Evolutionary conservation across 2,329 filamentous ascomycete genomes (phyloP).

Genomic region (Byssochlamys sp.): DNA sequence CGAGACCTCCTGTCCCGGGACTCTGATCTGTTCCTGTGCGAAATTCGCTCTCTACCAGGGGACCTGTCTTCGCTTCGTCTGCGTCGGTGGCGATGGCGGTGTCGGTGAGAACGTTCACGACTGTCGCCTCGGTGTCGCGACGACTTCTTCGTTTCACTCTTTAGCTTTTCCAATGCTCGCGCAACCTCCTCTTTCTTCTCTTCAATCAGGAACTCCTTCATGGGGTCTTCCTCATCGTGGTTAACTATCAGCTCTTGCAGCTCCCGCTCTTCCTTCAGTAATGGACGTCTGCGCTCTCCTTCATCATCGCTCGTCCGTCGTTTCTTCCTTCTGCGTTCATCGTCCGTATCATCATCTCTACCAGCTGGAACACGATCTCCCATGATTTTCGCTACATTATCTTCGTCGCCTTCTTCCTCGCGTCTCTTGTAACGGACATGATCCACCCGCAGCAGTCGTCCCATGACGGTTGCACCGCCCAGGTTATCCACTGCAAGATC

Average conservation of each 20-base stretch:
- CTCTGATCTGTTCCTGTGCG: conserved; percentile 18
- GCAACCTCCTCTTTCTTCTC: conserved; percentile 86
- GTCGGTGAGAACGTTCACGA: conserved; percentile 33
- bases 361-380: conserved; percentile 33
- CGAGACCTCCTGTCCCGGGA: conserved; percentile 19
- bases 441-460: conserved; percentile 74
- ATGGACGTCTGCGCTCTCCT: conserved; percentile 45
- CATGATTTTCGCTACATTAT: conserved; percentile 41
- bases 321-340: conserved; percentile 22
- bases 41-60: conserved; percentile 21
- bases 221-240: conserved; percentile 91
- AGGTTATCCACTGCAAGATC: conserved; percentile 95
- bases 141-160: conserved; percentile 36
- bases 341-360: conserved; percentile 26
- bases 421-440: conserved; percentile 84
- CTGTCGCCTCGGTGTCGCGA: conserved; percentile 22
- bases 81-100: conserved; percentile 39
- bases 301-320: conserved; percentile 34
- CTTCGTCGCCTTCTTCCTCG: conserved; percentile 54
- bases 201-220: conserved; percentile 83
- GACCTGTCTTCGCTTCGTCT: conserved; percentile 21
- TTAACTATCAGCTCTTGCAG: conserved; percentile 63
- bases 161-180: conserved; percentile 52
- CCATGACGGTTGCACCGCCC: conserved; percentile 72
- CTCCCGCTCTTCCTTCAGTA: conserved; percentile 74